Evolutionary conservation across 2,329 filamentous ascomycete species (phyloP).

Genomic region (Exophiala mesophila): DNA sequence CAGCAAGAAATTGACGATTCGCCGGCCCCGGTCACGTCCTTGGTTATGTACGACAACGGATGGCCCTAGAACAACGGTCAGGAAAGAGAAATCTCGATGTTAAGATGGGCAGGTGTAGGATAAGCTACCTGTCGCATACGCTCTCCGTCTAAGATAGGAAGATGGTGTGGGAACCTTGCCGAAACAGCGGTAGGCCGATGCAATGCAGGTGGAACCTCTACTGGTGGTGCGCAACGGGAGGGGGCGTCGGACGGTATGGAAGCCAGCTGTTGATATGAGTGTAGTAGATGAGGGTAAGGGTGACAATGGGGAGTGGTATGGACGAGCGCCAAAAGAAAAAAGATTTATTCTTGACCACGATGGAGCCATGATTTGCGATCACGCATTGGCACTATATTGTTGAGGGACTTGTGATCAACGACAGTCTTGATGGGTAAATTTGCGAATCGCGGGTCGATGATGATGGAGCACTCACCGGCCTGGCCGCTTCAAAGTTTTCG

Average conservation of each 20-base stretch:
- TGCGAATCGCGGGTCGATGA: no score
- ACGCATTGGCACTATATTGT: no score
- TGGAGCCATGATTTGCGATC: constrained; percentile 15
- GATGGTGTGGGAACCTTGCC: neutral
- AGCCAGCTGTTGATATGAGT: neutral
- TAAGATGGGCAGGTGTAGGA: no score
- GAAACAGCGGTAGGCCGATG: no score
- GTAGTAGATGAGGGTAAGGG: constrained; percentile 1
- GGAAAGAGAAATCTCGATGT: no score
- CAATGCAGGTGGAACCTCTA: no score
- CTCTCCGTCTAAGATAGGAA: neutral
- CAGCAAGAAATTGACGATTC: constrained; percentile 21
- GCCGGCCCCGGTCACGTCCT: constrained; percentile 21
- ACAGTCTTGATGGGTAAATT: no score
- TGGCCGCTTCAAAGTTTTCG: no score
- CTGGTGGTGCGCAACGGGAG: no score
- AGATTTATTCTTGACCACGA: constrained; percentile 17
- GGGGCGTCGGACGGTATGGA: constrained; percentile 1
- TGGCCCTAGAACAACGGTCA: no score
- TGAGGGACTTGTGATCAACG: no score
- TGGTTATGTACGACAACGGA: constrained; percentile 26
- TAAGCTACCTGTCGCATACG: neutral
- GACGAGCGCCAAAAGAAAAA: neutral
- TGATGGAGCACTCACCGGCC: no score
- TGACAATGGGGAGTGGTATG: constrained; percentile 1